Evolutionary conservation across 805 yeast species (phyloP).

Genomic region (Yarrowia sp.): DNA sequence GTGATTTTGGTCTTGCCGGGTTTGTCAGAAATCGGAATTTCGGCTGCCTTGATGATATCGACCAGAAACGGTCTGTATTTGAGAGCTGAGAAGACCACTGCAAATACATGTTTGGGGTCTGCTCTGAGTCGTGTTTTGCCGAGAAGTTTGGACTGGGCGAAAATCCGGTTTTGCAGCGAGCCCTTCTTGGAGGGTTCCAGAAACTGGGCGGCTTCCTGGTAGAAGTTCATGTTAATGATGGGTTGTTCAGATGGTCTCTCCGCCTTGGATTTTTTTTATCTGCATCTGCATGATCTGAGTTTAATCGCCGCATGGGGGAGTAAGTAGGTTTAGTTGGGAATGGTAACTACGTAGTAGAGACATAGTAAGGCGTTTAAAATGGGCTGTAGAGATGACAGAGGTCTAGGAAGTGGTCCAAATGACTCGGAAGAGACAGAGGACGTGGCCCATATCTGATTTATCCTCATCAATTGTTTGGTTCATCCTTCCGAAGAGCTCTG

Average conservation of each 20-base stretch:
- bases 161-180: constrained; percentile 61
- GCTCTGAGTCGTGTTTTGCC: constrained; percentile 56
- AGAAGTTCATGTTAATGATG: constrained; percentile 44
- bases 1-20: constrained; percentile 58
- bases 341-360: no score
- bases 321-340: no score
- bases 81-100: constrained; percentile 79
- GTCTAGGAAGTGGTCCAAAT: no score
- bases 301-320: constrained; percentile 11
- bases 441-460: no score
- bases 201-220: constrained; percentile 56
- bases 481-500: no score
- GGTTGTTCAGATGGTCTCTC: neutral
- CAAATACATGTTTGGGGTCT: constrained; percentile 86
- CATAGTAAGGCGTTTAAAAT: no score
- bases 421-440: no score
- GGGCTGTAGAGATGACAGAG: no score
- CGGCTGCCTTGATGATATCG: constrained; percentile 69
- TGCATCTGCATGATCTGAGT: constrained; percentile 22
- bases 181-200: constrained; percentile 56
- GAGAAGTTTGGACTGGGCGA: constrained; percentile 52
- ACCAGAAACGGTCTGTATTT: constrained; percentile 70
- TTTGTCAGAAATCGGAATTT: constrained; percentile 61
- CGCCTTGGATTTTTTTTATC: constrained; percentile 5
- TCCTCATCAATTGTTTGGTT: no score